These are phyloP conservation scores for Daldinia caldariorum DNA, from an alignment of 495 filamentous ascomycete genomes.

Conservation along the genomic window DNA sequence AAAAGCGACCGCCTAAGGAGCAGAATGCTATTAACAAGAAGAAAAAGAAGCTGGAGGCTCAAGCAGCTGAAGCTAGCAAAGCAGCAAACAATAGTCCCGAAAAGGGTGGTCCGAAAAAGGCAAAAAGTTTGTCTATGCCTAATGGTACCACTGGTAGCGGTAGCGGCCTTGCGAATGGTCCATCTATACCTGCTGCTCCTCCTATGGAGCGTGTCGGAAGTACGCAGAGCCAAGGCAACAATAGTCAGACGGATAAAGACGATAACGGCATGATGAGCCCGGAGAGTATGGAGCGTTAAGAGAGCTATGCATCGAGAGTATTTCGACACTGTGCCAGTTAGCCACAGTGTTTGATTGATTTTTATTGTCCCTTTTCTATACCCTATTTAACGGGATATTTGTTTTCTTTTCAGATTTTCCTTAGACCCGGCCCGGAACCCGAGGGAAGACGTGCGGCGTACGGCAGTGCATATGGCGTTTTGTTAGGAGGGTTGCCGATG, in stretches of 20 bases:
- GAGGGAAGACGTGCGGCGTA: conserved; percentile 32
- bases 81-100: conserved; percentile 50
- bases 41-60: conserved; percentile 71
- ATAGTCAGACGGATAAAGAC: conserved; percentile 64
- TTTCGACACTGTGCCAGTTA: not conserved
- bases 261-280: conserved; percentile 73
- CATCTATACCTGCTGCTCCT: conserved; percentile 41
- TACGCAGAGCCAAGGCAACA: conserved; percentile 61
- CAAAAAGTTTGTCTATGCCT: conserved; percentile 42
- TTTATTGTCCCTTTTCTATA: conserved; percentile 36
- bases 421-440: conserved; percentile 19
- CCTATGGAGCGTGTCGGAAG: conserved; percentile 62
- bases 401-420: conserved; percentile 12
- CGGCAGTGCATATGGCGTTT: conserved; percentile 36
- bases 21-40: conserved; percentile 78
- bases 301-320: not conserved
- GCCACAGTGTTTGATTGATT: conserved; percentile 28
- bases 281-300: conserved; percentile 65
- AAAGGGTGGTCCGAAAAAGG: conserved; percentile 59
- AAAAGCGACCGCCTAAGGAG: conserved; percentile 84
- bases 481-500: conserved; percentile 22
- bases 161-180: conserved; percentile 31
- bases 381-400: conserved; percentile 24
- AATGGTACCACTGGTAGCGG: conserved; percentile 39
- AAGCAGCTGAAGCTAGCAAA: conserved; percentile 55